phyloP scores from a whole-genome alignment of 2,329 filamentous ascomycete species.

The Diaporthe australafricana region DNA sequence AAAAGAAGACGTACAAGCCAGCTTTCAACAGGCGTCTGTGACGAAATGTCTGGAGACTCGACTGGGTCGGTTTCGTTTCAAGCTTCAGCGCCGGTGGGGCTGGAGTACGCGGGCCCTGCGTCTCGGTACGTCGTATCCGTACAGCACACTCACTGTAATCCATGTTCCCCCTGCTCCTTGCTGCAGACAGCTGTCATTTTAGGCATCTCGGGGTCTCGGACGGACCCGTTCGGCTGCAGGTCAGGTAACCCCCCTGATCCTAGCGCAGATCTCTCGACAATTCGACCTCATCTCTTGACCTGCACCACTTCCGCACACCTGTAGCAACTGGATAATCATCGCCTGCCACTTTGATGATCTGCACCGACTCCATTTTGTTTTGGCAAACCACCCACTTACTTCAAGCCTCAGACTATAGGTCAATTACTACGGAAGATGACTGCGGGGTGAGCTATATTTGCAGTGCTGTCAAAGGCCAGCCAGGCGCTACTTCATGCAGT shows the following conservation, averaged over 20 bases:
- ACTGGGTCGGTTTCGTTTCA: constrained; percentile 23
- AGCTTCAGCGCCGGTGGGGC: constrained; percentile 5
- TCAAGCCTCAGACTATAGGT: neutral
- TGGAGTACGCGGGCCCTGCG: neutral
- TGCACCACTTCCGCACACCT: neutral
- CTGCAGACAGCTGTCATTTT: constrained; percentile 25
- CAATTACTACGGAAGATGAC: neutral
- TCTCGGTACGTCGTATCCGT: neutral
- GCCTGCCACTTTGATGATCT: constrained; percentile 10
- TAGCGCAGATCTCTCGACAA: constrained; percentile 16
- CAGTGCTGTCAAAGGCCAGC: too few relatives aligned
- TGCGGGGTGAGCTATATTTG: neutral
- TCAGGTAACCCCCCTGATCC: constrained; percentile 11
- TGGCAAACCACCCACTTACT: neutral
- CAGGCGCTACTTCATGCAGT: neutral
- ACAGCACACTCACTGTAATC: neutral
- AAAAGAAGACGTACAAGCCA: neutral
- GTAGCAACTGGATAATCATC: neutral
- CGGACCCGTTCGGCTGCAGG: constrained; percentile 22
- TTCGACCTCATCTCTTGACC: neutral
- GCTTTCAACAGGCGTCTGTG: constrained; percentile 17
- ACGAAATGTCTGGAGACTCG: constrained; percentile 19
- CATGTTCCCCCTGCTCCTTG: neutral
- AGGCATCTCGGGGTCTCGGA: constrained; percentile 16
- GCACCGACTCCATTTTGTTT: neutral